phyloP scores from a whole-genome alignment of 352 stramenopile species.

The Phytophthora kernoviae region DNA sequence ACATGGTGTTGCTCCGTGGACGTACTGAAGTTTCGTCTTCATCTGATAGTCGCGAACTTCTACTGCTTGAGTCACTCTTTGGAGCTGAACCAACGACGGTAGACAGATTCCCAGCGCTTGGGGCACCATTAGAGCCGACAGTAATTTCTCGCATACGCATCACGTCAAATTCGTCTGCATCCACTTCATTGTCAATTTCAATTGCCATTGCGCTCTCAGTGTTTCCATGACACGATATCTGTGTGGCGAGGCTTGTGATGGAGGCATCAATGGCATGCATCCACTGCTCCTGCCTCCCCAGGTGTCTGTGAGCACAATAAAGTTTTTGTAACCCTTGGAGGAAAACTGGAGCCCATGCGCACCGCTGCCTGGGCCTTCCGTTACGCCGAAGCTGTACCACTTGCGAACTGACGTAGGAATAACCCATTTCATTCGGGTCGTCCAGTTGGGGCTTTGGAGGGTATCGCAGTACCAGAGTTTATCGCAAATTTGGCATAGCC shows the following conservation, averaged over 20 bases:
- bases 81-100: slow-evolving; percentile 18
- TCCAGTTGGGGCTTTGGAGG: slow-evolving; percentile 81
- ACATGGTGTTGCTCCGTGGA: slow-evolving; percentile 39
- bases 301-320: slow-evolving; percentile 85
- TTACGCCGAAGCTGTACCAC: slow-evolving; percentile 88
- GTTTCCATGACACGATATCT: slow-evolving; percentile 58
- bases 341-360: slow-evolving; percentile 87
- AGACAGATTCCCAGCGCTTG: slow-evolving; percentile 6
- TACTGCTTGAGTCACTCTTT: slow-evolving; percentile 33
- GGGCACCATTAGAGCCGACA: slow-evolving; percentile 10
- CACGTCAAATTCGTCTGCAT: slow-evolving; percentile 78
- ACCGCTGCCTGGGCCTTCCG: slow-evolving; percentile 78
- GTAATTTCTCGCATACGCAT: slow-evolving; percentile 43
- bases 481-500: slow-evolving; percentile 86
- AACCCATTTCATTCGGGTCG: slow-evolving; percentile 90
- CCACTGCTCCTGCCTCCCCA: slow-evolving; percentile 90
- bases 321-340: slow-evolving; percentile 90
- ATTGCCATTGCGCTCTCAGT: slow-evolving; percentile 80
- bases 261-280: slow-evolving; percentile 85
- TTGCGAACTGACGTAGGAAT: slow-evolving; percentile 86
- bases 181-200: slow-evolving; percentile 90
- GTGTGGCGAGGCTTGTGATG: slow-evolving; percentile 64
- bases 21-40: slow-evolving; percentile 31
- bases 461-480: slow-evolving; percentile 91
- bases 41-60: slow-evolving; percentile 20